Evolutionary conservation across 2,329 filamentous ascomycete genomes (phyloP), one percentile per base, ranked within the genome.

Genomic region (Akanthomyces lecanii): DNA sequence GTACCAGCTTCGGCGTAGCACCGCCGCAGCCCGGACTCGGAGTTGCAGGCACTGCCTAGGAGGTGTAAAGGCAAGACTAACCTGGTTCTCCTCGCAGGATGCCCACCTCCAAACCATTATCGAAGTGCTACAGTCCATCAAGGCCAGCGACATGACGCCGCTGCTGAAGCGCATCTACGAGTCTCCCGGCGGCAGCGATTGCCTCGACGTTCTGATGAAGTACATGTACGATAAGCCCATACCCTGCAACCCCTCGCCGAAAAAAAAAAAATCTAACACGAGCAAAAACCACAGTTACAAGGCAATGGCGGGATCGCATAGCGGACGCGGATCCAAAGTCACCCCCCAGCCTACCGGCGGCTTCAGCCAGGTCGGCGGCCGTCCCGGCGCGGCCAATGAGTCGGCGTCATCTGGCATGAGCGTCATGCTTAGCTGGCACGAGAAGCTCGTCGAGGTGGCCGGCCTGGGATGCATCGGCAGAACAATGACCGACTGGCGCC

Each of bases 361-460:
- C 8, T 97, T 97, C 79, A 93, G 90, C 71, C 94, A 97, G 77
- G 85, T 94, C 48, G 80, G 80, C 21, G 76, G 76, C 14, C 77
- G 86, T 61, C 81, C 85, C 8, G 81, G 79, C 30, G 79, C 71
- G 10, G 73, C 79, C 44, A 84, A 80, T 72, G 86, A 89, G 72
- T 89, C 91, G 53, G 88, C 91, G 66, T 90, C 91, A 42, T 89
- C 92, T 63, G 90, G 89, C 61, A 98, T 98, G 95, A 98, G 95
- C 73, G 95, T 99, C 58, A 76, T 99, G 73, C 81, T 99, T 68
- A 97, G 92, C 78, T 99, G 95, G 95, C 95, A 99, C 74, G 95
- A 99, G 82, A 99, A 97, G 84, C 85, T 97, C 66, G 92, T 98
- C 5, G 95, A 99, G 72, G 88, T 97, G 71, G 91, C 92, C 44